These are phyloP conservation scores for Pouteria campechiana DNA, from an alignment of 179 eudicot genomes.

Conservation along the genomic window DNA sequence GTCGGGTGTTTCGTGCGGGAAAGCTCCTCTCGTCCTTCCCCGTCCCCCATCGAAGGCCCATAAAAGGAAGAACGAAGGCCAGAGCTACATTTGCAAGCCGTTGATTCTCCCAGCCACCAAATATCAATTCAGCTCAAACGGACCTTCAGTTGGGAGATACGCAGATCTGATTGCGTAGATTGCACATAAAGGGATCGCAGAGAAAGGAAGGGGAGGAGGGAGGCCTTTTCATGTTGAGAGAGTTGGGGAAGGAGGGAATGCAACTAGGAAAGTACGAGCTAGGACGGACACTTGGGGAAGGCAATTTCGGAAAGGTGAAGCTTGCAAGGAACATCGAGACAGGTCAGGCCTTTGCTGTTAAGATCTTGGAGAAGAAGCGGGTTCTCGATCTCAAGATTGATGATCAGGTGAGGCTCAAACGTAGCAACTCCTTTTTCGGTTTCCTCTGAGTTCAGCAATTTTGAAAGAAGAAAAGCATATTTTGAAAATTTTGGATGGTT, in stretches of 20 bases:
- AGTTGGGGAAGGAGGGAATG: constrained; percentile 23
- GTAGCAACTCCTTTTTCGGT: not conserved
- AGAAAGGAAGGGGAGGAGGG: not conserved
- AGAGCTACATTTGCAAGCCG: too few relatives aligned
- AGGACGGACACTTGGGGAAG: constrained; percentile 80
- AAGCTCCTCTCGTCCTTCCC: too few relatives aligned
- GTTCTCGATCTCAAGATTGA: constrained; percentile 60
- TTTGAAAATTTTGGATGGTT: too few relatives aligned
- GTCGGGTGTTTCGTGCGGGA: too few relatives aligned
- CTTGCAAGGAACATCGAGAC: constrained; percentile 51
- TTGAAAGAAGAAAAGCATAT: too few relatives aligned
- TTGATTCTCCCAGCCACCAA: too few relatives aligned
- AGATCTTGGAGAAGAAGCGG: constrained; percentile 62
- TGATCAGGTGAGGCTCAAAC: constrained; percentile 56
- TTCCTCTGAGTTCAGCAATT: not conserved
- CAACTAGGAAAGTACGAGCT: constrained; percentile 77
- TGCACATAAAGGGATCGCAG: not conserved
- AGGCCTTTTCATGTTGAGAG: not conserved
- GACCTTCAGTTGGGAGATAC: too few relatives aligned
- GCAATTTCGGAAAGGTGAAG: constrained; percentile 87
- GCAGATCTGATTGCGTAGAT: too few relatives aligned
- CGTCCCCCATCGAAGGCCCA: too few relatives aligned
- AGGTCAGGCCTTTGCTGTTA: constrained; percentile 64
- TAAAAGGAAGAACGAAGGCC: too few relatives aligned
- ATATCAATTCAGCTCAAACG: too few relatives aligned